Conservation (phyloP, 495 filamentous ascomycete species). For the Haplographium delicatum region DNA sequence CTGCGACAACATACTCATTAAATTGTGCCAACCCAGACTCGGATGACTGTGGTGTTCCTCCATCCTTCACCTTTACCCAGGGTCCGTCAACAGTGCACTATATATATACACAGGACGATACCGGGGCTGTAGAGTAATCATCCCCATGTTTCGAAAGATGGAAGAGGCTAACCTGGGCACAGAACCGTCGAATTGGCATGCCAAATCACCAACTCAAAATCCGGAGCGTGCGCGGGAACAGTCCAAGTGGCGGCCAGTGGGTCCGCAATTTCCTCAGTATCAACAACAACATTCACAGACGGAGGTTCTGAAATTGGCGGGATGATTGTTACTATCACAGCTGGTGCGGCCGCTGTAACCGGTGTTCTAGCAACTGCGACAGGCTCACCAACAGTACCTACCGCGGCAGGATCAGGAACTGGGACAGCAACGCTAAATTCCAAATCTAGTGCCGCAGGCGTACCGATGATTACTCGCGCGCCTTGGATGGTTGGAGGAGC, state of each 20-base stretch:
- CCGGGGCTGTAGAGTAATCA: neutral
- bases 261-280: neutral
- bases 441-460: constrained; percentile 7
- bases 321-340: constrained; percentile 10
- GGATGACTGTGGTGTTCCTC: constrained; percentile 5
- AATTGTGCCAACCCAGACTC: constrained; percentile 1
- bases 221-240: constrained; percentile 5
- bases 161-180: neutral
- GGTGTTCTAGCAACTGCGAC: neutral
- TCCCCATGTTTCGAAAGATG: neutral
- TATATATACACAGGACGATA: constrained; percentile 1
- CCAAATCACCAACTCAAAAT: constrained; percentile 7
- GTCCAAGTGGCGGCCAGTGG: neutral
- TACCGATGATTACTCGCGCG: constrained; percentile 20
- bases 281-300: neutral
- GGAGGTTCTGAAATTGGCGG: constrained; percentile 1
- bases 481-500: constrained; percentile 18
- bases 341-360: constrained; percentile 1
- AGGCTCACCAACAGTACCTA: neutral
- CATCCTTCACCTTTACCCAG: constrained; percentile 16
- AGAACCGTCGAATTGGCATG: constrained; percentile 14
- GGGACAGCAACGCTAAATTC: too few relatives aligned
- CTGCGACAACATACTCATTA: constrained; percentile 18
- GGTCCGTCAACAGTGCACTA: constrained; percentile 15
- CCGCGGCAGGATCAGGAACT: neutral